These are phyloP conservation scores for Fusarium bulbicola DNA, from an alignment of 2,329 filamentous ascomycete genomes.

Conservation along the genomic window DNA sequence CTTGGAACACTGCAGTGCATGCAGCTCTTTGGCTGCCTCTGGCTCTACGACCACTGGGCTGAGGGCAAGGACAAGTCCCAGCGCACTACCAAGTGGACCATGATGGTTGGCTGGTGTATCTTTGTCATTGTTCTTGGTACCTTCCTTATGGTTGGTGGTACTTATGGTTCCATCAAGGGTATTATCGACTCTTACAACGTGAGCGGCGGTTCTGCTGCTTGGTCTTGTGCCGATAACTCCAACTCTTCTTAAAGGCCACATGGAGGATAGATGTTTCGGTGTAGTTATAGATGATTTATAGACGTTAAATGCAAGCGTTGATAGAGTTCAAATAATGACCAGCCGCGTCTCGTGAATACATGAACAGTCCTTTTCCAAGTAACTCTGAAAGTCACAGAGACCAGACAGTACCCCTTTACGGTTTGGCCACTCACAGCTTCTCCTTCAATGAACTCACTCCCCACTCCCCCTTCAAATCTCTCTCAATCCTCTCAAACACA, in stretches of 20 bases:
- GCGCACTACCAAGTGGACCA: conserved; percentile 21
- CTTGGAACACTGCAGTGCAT: conserved; percentile 45
- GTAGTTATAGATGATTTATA: conserved; percentile 2
- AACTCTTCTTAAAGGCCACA: conserved; percentile 31
- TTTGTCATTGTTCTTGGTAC: conserved; percentile 33
- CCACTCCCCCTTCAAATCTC: conserved; percentile 36
- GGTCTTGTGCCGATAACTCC: conserved; percentile 57
- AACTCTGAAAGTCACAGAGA: neutral
- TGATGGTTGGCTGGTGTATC: conserved; percentile 21
- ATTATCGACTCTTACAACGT: conserved; percentile 46
- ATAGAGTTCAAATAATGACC: neutral
- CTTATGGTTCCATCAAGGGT: conserved; percentile 54
- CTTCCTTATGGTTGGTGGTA: conserved; percentile 56
- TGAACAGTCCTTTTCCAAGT: neutral
- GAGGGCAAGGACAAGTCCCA: conserved; percentile 27
- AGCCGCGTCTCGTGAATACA: neutral
- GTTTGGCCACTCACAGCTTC: neutral
- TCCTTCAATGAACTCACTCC: neutral
- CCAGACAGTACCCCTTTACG: neutral
- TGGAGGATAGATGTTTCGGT: neutral
- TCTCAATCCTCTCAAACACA: conserved; percentile 69
- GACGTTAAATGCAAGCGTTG: conserved; percentile 24
- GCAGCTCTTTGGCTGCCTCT: conserved; percentile 44
- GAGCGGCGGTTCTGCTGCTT: conserved; percentile 50
- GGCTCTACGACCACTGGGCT: conserved; percentile 43